Conservation (phyloP, 2,329 filamentous ascomycete species). For the Aureobasidium namibiae region DNA sequence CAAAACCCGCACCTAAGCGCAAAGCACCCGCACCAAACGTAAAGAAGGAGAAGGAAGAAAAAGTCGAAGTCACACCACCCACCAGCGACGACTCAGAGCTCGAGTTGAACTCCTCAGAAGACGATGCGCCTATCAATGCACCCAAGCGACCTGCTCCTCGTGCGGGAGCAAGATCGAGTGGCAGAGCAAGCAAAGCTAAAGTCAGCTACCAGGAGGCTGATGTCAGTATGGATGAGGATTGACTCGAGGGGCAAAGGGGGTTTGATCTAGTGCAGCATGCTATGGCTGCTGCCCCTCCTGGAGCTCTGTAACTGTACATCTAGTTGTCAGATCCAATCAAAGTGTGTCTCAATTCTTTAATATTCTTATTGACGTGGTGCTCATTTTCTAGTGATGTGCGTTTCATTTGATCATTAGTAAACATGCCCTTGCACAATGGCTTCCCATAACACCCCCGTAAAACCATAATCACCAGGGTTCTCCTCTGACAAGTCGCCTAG, state of each 20-base stretch:
- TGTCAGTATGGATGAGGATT: slow-evolving; percentile 13
- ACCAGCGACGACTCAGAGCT: slow-evolving; percentile 30
- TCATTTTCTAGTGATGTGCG: too few relatives aligned
- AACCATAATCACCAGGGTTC: too few relatives aligned
- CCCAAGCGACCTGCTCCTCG: background rate
- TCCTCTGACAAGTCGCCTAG: too few relatives aligned
- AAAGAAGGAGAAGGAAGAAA: slow-evolving; percentile 26
- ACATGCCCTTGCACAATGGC: too few relatives aligned
- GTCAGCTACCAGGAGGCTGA: slow-evolving; percentile 22
- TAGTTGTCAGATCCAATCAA: too few relatives aligned
- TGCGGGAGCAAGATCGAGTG: slow-evolving; percentile 14
- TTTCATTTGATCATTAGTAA: too few relatives aligned
- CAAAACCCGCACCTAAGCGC: slow-evolving; percentile 15
- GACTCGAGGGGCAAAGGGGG: background rate
- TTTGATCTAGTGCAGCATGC: slow-evolving; percentile 6
- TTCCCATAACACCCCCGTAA: too few relatives aligned
- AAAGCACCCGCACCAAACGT: slow-evolving; percentile 16
- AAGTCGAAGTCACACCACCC: slow-evolving; percentile 35
- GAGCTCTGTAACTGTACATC: background rate
- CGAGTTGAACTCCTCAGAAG: slow-evolving; percentile 24
- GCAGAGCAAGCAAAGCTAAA: slow-evolving; percentile 15
- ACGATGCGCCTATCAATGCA: background rate
- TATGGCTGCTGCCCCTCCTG: background rate
- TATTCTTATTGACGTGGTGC: too few relatives aligned
- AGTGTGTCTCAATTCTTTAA: too few relatives aligned